Percentiles rank a stretch among this genome's conserved stretches.
Conservation (phyloP, 2,329 filamentous ascomycete species). For the Stagonosporopsis rhizophila region DNA sequence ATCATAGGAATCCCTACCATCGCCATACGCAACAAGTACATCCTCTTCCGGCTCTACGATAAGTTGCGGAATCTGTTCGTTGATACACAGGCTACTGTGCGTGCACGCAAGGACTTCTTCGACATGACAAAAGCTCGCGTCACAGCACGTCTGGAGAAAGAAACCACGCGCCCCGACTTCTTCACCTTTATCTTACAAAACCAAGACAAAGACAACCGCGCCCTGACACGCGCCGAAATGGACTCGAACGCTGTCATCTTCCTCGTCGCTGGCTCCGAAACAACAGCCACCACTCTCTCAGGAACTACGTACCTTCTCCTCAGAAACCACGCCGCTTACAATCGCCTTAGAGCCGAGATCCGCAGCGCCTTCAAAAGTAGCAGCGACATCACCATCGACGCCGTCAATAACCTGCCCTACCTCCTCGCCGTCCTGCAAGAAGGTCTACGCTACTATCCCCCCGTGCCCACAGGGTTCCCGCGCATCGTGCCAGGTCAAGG, state of each 20-base stretch:
- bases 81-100: constrained; percentile 7
- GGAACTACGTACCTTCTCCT: constrained; percentile 54
- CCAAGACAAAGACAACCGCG: constrained; percentile 22
- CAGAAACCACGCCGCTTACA: constrained; percentile 22
- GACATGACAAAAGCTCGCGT: constrained; percentile 26
- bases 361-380: constrained; percentile 28
- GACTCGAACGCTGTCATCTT: constrained; percentile 43
- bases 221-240: constrained; percentile 42
- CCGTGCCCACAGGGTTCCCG: constrained; percentile 40
- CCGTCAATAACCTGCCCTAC: constrained; percentile 36
- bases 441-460: constrained; percentile 37
- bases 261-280: constrained; percentile 55
- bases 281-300: constrained; percentile 54
- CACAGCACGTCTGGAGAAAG: constrained; percentile 25
- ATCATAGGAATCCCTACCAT: constrained; percentile 21
- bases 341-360: constrained; percentile 33
- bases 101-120: constrained; percentile 29
- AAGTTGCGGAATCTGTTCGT: constrained; percentile 18
- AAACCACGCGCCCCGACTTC: constrained; percentile 33
- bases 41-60: constrained; percentile 29
- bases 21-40: constrained; percentile 26
- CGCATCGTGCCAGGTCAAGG: constrained; percentile 35
- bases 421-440: constrained; percentile 40
- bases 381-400: constrained; percentile 36
- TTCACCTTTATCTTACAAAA: constrained; percentile 36